These are phyloP conservation scores for Tanozyma kutaoensis DNA, from an alignment of 805 yeast genomes.

Conservation along the genomic window DNA sequence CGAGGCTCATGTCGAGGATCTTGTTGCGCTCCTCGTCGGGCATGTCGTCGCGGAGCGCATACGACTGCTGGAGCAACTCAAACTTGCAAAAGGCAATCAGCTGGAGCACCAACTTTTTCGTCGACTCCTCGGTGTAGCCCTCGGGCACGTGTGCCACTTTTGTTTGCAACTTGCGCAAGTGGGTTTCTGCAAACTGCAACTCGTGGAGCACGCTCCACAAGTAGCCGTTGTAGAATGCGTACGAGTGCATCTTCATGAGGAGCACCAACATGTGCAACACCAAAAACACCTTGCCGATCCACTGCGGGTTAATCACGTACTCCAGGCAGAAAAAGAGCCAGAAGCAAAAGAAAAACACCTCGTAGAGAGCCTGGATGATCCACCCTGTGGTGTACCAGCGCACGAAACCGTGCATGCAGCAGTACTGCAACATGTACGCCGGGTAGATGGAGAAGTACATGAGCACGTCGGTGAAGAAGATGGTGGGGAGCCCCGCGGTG, in stretches of 20 bases:
- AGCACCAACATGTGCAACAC: conserved; percentile 76
- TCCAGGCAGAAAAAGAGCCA: conserved; percentile 45
- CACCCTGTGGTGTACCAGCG: conserved; percentile 59
- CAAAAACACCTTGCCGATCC: conserved; percentile 85
- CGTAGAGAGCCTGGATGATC: conserved; percentile 42
- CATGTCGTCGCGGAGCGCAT: conserved; percentile 5
- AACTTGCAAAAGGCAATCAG: conserved; percentile 57
- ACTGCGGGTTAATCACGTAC: conserved; percentile 41
- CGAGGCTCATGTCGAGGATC: conserved; percentile 1
- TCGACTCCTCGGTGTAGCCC: conserved; percentile 5
- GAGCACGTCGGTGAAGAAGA: conserved; percentile 59
- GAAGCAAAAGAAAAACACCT: conserved; percentile 35
- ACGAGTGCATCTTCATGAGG: conserved; percentile 93
- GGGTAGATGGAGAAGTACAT: conserved; percentile 65
- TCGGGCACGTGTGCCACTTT: conserved; percentile 17
- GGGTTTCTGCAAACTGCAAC: conserved; percentile 32
- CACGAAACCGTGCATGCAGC: conserved; percentile 30
- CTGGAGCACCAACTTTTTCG: conserved; percentile 12
- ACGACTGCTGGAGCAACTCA: conserved; percentile 53
- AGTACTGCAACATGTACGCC: conserved; percentile 43
- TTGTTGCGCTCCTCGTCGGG: conserved; percentile 1
- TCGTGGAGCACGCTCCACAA: conserved; percentile 55
- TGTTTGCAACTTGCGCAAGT: conserved; percentile 10
- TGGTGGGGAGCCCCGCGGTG: conserved; percentile 44
- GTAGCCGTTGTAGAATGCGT: conserved; percentile 84